phyloP scores from a whole-genome alignment of 306 rosid species.

The Amphicarpaea edgeworthii region DNA sequence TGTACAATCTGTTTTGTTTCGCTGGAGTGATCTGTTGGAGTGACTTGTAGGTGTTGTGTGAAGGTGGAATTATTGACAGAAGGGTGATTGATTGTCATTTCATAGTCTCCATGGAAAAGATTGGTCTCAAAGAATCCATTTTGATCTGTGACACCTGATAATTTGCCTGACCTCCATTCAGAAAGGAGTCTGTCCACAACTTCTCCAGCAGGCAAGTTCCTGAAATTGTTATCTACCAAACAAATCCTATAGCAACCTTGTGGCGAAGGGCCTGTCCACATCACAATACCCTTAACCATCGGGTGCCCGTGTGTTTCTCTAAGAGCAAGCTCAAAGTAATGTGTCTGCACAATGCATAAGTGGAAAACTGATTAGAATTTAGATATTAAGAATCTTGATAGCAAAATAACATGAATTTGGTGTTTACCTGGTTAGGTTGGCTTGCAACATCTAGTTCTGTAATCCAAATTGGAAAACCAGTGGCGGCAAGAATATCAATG shows the following conservation, averaged over 20 bases:
- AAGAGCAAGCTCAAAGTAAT: slow-evolving; percentile 61
- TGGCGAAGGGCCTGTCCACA: slow-evolving; percentile 68
- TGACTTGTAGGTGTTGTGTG: background rate
- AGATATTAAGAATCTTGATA: background rate
- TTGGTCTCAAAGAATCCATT: slow-evolving; percentile 40
- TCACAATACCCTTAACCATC: slow-evolving; percentile 59
- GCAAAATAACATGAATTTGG: background rate
- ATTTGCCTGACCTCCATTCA: slow-evolving; percentile 58
- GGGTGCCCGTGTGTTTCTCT: slow-evolving; percentile 79
- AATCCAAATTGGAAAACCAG: slow-evolving; percentile 73
- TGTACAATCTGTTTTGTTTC: background rate
- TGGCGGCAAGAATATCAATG: slow-evolving; percentile 70
- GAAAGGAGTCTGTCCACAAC: slow-evolving; percentile 70
- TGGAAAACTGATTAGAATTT: too few relatives aligned
- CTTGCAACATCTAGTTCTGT: slow-evolving; percentile 72
- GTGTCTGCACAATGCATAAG: slow-evolving; percentile 47
- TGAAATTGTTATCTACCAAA: slow-evolving; percentile 68
- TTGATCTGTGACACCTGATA: slow-evolving; percentile 35
- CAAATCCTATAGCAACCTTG: slow-evolving; percentile 65
- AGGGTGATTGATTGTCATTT: slow-evolving; percentile 34
- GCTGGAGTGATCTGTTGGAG: background rate
- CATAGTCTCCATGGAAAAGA: slow-evolving; percentile 47
- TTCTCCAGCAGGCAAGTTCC: slow-evolving; percentile 69
- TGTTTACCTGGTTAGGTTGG: slow-evolving; percentile 61
- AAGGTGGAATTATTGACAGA: background rate